These are phyloP conservation scores for Lunasporangiospora selenospora DNA, from an alignment of 192 early-diverging fungal genomes.

Conservation along the genomic window DNA sequence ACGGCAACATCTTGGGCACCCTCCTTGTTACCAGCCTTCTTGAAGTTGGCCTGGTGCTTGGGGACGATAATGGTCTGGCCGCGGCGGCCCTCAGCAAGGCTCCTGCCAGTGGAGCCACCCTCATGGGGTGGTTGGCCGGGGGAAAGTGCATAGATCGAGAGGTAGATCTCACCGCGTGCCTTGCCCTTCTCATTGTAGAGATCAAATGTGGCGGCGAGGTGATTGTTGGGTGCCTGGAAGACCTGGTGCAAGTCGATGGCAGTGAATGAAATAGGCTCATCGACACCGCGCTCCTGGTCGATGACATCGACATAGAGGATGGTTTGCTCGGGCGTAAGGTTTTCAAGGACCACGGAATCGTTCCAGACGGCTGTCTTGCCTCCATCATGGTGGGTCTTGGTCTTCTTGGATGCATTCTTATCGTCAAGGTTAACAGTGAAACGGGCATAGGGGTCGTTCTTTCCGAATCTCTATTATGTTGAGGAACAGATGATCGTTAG, in stretches of 20 bases:
- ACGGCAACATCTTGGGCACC: constrained; percentile 24
- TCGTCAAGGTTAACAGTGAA: not conserved
- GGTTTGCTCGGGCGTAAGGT: not conserved
- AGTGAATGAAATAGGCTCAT: not conserved
- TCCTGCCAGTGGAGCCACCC: too few relatives aligned
- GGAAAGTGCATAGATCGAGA: not conserved
- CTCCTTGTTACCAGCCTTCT: too few relatives aligned
- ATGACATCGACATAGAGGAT: constrained; percentile 2
- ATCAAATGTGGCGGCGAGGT: not conserved
- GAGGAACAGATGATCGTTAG: too few relatives aligned
- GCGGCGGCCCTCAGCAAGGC: too few relatives aligned
- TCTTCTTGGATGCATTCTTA: not conserved
- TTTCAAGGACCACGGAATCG: not conserved
- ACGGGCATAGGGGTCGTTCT: constrained; percentile 6
- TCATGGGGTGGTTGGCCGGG: not conserved
- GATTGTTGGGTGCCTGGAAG: not conserved
- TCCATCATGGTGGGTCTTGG: not conserved
- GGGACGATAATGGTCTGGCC: too few relatives aligned
- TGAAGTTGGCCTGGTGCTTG: too few relatives aligned
- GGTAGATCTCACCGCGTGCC: not conserved
- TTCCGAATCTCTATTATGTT: not conserved
- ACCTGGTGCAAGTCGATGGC: not conserved
- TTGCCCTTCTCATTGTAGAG: constrained; percentile 5
- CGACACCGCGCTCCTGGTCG: not conserved
- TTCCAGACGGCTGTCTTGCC: not conserved